Conservation (phyloP, 202 grass and related monocot genomes). For the Miscanthus sacchariflorus region DNA sequence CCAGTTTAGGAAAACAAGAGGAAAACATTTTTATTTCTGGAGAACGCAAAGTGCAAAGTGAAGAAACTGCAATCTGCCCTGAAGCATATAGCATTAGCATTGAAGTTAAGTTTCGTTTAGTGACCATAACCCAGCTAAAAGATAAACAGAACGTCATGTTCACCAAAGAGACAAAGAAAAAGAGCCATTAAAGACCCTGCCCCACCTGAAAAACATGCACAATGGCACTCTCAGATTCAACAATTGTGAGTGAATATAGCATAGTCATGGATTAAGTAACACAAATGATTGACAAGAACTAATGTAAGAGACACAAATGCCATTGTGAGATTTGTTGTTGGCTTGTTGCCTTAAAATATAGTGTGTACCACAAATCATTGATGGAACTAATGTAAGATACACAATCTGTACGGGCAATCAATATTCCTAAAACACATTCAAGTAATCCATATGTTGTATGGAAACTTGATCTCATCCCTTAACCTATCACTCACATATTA, state of each 20-base stretch:
- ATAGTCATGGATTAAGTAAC: too few relatives aligned
- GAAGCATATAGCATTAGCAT: slow-evolving; percentile 11
- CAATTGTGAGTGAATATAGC: neutral
- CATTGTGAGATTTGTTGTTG: neutral
- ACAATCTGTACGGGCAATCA: too few relatives aligned
- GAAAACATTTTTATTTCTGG: neutral
- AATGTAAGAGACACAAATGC: too few relatives aligned
- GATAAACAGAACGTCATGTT: neutral
- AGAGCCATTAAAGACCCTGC: neutral
- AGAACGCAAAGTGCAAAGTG: neutral
- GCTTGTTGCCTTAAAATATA: neutral
- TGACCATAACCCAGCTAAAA: neutral
- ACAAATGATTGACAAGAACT: too few relatives aligned
- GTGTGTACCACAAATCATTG: too few relatives aligned
- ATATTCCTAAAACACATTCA: too few relatives aligned
- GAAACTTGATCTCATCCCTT: too few relatives aligned
- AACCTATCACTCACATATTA: too few relatives aligned
- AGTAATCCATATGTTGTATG: too few relatives aligned
- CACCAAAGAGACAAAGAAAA: neutral
- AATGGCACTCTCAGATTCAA: neutral
- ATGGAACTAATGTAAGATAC: too few relatives aligned
- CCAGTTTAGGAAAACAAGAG: neutral
- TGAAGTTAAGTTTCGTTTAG: too few relatives aligned
- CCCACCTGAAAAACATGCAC: neutral
- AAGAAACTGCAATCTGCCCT: neutral